Conservation (phyloP, 1,284 basidiomycete genomes). For the Tilletia horrida region DNA sequence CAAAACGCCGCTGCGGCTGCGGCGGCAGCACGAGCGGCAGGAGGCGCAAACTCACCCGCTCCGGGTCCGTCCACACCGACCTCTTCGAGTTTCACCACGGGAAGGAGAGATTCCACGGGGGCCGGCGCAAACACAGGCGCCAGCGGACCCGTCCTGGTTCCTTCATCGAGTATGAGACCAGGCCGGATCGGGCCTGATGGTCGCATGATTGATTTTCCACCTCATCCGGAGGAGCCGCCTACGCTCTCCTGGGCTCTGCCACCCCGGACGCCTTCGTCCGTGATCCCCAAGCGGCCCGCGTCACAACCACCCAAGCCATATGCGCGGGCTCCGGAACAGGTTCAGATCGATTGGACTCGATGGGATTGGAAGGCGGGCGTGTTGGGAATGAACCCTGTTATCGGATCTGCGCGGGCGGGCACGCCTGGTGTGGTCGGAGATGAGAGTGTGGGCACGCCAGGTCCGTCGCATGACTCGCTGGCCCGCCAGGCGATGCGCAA, state of each 20-base stretch:
- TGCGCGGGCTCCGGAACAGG: slow-evolving; percentile 12
- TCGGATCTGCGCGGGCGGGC: slow-evolving; percentile 7
- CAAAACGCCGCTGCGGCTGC: slow-evolving; percentile 9
- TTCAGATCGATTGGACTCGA: slow-evolving; percentile 12
- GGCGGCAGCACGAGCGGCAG: slow-evolving; percentile 1
- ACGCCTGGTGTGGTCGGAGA: neutral
- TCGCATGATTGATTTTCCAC: slow-evolving; percentile 12
- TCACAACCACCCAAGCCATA: slow-evolving; percentile 11
- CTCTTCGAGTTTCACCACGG: neutral
- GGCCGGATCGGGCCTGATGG: slow-evolving; percentile 13
- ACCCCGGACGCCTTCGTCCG: neutral
- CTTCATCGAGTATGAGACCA: neutral
- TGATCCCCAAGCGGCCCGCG: slow-evolving; percentile 4
- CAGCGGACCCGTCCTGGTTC: neutral
- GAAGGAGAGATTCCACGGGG: neutral
- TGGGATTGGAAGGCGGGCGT: slow-evolving; percentile 17
- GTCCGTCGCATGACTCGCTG: slow-evolving; percentile 1
- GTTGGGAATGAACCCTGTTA: slow-evolving; percentile 6
- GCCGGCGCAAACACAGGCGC: neutral
- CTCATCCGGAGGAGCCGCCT: slow-evolving; percentile 10
- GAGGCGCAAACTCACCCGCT: neutral
- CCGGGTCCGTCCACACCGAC: neutral
- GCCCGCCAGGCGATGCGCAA: slow-evolving; percentile 2
- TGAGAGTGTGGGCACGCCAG: slow-evolving; percentile 6
- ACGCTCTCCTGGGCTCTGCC: slow-evolving; percentile 3